Conservation (phyloP, 2,329 filamentous ascomycete genomes). For the Penicillium sp. region DNA sequence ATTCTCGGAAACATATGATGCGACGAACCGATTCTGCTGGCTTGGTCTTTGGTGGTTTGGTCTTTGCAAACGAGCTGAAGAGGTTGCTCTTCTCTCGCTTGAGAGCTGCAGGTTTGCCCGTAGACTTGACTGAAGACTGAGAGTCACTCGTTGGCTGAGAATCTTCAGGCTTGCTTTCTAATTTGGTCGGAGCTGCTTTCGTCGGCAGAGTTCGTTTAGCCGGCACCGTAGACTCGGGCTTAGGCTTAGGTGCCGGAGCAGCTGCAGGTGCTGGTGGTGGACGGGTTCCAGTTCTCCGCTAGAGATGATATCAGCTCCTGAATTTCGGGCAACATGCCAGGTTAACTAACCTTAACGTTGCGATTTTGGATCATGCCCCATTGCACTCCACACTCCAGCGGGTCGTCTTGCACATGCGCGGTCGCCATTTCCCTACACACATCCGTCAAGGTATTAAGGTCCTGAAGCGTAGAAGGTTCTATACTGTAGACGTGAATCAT, state of each 20-base stretch:
- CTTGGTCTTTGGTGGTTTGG: slow-evolving; percentile 64
- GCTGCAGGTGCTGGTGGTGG: slow-evolving; percentile 36
- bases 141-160: slow-evolving; percentile 30
- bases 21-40: slow-evolving; percentile 45
- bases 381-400: slow-evolving; percentile 59
- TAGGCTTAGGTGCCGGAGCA: slow-evolving; percentile 34
- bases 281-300: slow-evolving; percentile 54
- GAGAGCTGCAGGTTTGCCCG: slow-evolving; percentile 46
- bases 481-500: slow-evolving; percentile 89
- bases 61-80: slow-evolving; percentile 77
- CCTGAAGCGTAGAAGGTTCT: slow-evolving; percentile 69
- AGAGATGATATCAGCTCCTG: slow-evolving; percentile 4
- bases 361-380: slow-evolving; percentile 79
- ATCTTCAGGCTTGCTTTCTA: slow-evolving; percentile 30
- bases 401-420: slow-evolving; percentile 62
- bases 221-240: slow-evolving; percentile 40
- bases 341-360: slow-evolving; percentile 58
- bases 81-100: slow-evolving; percentile 69
- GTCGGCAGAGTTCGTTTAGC: slow-evolving; percentile 46
- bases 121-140: slow-evolving; percentile 39
- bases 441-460: slow-evolving; percentile 73
- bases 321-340: neutral
- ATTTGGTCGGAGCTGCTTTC: slow-evolving; percentile 28
- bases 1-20: too few species aligned
- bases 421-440: slow-evolving; percentile 65